Evolutionary conservation across 768 basidiomycete genomes (phyloP), one percentile per base, ranked within the genome.

Genomic region (Tricholoma terreum): DNA sequence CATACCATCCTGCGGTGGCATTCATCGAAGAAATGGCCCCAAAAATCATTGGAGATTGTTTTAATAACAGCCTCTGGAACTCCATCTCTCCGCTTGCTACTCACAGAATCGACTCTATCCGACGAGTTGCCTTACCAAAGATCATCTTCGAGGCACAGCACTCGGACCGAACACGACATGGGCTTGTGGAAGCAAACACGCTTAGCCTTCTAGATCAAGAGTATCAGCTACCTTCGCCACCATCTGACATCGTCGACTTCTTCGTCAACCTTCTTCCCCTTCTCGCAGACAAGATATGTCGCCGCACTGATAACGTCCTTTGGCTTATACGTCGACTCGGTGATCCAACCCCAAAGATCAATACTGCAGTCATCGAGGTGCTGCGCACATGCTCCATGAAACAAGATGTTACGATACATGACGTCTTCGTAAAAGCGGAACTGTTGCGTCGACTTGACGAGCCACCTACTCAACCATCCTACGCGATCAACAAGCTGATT

Each of bases 11-110:
- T 27, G 51, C 61, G 4, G 58, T 60, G 24, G 51, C 48, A 24
- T 64, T 60, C 46, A 27, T 64, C 17, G 40, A 57, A 35, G 61
- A 64, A 50, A 27, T 62, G 40, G 36, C 61, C 11, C 63, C 63
- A 22, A 64, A 60, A 24, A 61, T 64, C 52, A 53, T 64, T 50
- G 50, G 43, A 17, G 59, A 64, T 54, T 64, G 63, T 54, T 64
- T 60, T 24, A 59, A 60, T 33, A 64, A 64, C 35, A 52, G 53
- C 22, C 51, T 60, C 14, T 64, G 62, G 62, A 19, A 43, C 10
- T 21, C 55, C 19, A 36, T 64, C 30, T 27, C 55, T 35, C 61
- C 63, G 14, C 63, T 64, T 27, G 63, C 58, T 19, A 58, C n/a
- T 14, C 61, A 64, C 50, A 57, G 50, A 30, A 60, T 60, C 21